These are phyloP conservation scores for Jasminum sambac DNA, from an alignment of 257 asterid genomes.

Conservation along the genomic window DNA sequence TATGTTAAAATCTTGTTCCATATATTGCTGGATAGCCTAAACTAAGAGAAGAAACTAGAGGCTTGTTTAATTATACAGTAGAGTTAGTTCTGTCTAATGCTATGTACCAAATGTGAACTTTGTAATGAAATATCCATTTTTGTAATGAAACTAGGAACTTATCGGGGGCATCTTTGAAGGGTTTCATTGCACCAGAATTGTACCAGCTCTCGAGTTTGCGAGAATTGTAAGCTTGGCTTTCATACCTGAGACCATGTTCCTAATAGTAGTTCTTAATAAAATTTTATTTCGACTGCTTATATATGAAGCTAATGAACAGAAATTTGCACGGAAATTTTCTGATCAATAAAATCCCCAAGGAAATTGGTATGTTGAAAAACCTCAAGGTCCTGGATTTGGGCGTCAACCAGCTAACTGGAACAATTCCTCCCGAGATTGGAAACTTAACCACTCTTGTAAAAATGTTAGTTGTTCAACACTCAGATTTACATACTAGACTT, in stretches of 20 bases:
- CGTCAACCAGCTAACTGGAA: slow-evolving; percentile 72
- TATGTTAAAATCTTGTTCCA: no score
- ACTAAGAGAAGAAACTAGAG: neutral
- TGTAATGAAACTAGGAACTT: slow-evolving; percentile 56
- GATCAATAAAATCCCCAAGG: slow-evolving; percentile 84
- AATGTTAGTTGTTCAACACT: slow-evolving; percentile 47
- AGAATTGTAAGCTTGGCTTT: slow-evolving; percentile 63
- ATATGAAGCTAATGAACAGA: slow-evolving; percentile 39
- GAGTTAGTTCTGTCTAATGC: no score
- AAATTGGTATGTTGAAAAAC: slow-evolving; percentile 71
- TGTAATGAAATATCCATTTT: slow-evolving; percentile 5
- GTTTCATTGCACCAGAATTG: slow-evolving; percentile 77
- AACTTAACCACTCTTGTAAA: slow-evolving; percentile 53
- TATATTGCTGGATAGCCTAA: neutral
- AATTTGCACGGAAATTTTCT: slow-evolving; percentile 72
- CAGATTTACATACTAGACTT: slow-evolving; percentile 18
- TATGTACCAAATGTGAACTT: neutral
- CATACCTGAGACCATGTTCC: neutral
- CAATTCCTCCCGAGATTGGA: slow-evolving; percentile 85
- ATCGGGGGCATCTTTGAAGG: slow-evolving; percentile 76
- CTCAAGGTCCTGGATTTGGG: slow-evolving; percentile 83
- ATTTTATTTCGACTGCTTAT: slow-evolving; percentile 19
- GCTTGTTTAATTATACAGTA: neutral
- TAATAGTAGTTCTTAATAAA: neutral
- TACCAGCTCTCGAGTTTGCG: slow-evolving; percentile 57